Conservation (phyloP, 441 rosid species). For the Bocquillonia castaneifolia region DNA sequence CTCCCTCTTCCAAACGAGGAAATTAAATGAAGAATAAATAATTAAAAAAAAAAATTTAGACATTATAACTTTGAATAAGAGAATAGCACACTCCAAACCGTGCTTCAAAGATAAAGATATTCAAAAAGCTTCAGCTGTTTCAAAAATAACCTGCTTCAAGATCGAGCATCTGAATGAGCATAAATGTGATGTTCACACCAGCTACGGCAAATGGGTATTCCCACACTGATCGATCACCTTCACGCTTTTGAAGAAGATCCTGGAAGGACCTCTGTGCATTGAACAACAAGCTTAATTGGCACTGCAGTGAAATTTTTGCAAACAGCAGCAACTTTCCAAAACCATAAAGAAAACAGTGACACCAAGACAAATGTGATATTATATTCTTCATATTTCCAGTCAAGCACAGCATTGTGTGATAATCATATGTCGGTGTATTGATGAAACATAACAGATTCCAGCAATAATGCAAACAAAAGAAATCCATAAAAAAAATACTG, state of each 20-base stretch:
- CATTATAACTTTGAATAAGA: background rate
- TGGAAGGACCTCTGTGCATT: slow-evolving; percentile 64
- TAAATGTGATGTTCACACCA: slow-evolving; percentile 85
- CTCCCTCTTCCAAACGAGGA: background rate
- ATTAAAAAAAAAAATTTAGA: background rate
- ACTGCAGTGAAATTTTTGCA: background rate
- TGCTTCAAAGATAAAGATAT: background rate
- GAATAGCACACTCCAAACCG: background rate
- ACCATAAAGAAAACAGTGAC: background rate
- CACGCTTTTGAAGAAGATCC: slow-evolving; percentile 77
- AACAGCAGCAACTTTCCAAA: background rate
- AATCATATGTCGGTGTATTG: too few relatives aligned
- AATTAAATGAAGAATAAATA: background rate
- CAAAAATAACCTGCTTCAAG: slow-evolving; percentile 73
- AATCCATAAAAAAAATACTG: background rate
- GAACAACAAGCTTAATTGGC: too few relatives aligned
- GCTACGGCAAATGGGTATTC: slow-evolving; percentile 98
- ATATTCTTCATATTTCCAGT: background rate
- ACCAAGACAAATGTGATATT: background rate
- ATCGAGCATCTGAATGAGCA: slow-evolving; percentile 95
- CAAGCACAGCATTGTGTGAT: too few relatives aligned
- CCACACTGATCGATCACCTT: slow-evolving; percentile 86
- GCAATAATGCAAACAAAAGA: background rate
- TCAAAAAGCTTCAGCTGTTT: background rate
- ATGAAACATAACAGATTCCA: too few relatives aligned